Conservation (phyloP, 768 basidiomycete genomes). For the Asterophora lycoperdoides region DNA sequence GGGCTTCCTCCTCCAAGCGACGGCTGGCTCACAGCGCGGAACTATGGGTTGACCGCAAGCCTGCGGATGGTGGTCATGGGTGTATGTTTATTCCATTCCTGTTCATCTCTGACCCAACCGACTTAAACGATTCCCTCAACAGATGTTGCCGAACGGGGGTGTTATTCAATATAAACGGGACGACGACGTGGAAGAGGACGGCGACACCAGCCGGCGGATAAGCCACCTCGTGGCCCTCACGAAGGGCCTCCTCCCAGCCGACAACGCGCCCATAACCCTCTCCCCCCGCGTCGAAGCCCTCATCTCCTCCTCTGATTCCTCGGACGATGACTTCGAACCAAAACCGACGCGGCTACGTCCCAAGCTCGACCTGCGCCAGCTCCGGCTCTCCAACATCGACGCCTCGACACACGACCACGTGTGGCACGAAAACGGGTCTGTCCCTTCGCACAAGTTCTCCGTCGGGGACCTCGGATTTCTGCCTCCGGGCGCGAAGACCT, state of each 20-base stretch:
- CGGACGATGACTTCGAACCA: constrained; percentile 25
- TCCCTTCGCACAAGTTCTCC: constrained; percentile 35
- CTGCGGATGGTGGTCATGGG: constrained; percentile 32
- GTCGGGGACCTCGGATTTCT: constrained; percentile 46
- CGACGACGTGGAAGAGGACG: constrained; percentile 21
- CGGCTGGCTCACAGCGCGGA: constrained; percentile 32
- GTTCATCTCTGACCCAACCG: background rate
- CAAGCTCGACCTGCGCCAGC: constrained; percentile 30
- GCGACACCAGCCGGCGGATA: constrained; percentile 27
- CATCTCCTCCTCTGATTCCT: constrained; percentile 16
- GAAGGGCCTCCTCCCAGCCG: constrained; percentile 34
- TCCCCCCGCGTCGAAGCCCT: constrained; percentile 28
- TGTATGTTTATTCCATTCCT: constrained; percentile 18
- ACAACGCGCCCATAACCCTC: constrained; percentile 26
- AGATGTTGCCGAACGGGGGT: constrained; percentile 44
- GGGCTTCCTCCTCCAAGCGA: constrained; percentile 39
- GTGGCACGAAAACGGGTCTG: constrained; percentile 35
- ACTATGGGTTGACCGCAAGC: constrained; percentile 40
- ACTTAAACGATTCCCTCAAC: background rate
- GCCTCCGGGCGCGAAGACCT: constrained; percentile 28
- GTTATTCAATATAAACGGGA: constrained; percentile 24
- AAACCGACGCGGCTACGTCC: background rate
- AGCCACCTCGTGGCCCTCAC: constrained; percentile 39
- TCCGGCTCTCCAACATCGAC: constrained; percentile 35
- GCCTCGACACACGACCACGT: constrained; percentile 32